These are phyloP conservation scores for Xylaria hypoxylon DNA, from an alignment of 2,329 filamentous ascomycete species.

Conservation along the genomic window DNA sequence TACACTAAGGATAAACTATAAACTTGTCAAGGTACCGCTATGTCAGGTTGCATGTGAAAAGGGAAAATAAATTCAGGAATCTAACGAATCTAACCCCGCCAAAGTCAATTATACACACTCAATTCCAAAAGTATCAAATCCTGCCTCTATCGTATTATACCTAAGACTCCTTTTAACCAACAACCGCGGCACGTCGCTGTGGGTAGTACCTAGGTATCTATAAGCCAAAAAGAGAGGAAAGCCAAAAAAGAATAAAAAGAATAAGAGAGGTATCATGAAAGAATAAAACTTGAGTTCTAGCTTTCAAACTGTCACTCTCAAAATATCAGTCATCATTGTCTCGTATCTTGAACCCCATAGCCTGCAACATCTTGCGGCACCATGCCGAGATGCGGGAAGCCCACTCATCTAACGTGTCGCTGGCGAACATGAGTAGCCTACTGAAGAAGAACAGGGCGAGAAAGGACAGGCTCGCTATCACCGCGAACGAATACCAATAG, in stretches of 20 bases:
- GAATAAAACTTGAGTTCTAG: background rate
- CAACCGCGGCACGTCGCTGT: constrained; percentile 8
- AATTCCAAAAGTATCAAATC: background rate
- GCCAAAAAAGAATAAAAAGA: background rate
- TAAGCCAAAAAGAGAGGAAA: background rate
- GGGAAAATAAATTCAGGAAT: too few species aligned
- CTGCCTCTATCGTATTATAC: background rate
- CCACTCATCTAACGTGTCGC: constrained; percentile 58
- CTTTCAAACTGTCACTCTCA: background rate
- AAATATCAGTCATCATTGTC: constrained; percentile 36
- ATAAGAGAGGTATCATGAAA: background rate
- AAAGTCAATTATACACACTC: constrained; percentile 7
- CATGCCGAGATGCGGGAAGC: constrained; percentile 43
- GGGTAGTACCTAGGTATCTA: constrained; percentile 4
- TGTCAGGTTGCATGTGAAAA: too few species aligned
- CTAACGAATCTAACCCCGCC: too few species aligned
- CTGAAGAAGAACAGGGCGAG: constrained; percentile 67
- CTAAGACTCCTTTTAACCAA: background rate
- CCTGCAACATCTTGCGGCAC: constrained; percentile 30
- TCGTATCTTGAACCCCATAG: constrained; percentile 34
- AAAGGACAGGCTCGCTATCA: constrained; percentile 71
- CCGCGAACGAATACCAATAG: constrained; percentile 76
- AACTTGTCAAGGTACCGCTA: too few species aligned
- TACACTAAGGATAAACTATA: too few species aligned
- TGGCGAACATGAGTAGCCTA: constrained; percentile 59